Conservation (phyloP, 176 grass and related monocot species). For the Sorghum bicolor region Sorghum_bicolor_NCBIv3 NC_012873.2:60529501-60530000, state of each 20-base stretch:
- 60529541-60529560: slow-evolving; percentile 42
- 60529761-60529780: background rate
- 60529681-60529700: slow-evolving; percentile 59
- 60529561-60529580: slow-evolving; percentile 89
- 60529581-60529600: slow-evolving; percentile 86
- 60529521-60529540: background rate
- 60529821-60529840: background rate
- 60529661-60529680: slow-evolving; percentile 25
- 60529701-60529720: slow-evolving; percentile 95
- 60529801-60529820: background rate
- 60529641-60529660: slow-evolving; percentile 16
- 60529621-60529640: slow-evolving; percentile 51
- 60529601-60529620: slow-evolving; percentile 98
- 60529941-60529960: background rate
- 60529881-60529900: background rate
- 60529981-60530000: background rate
- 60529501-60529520: background rate
- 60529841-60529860: background rate
- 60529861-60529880: background rate
- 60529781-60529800: background rate
- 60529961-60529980: background rate
- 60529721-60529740: slow-evolving; percentile 95
- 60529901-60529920: background rate
- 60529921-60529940: background rate
- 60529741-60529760: slow-evolving; percentile 38